A percentile compares a stretch with the other conserved stretches of the same genome.
Evolutionary conservation across 371 early-diverging fungal species (phyloP).

Genomic region (Actinomortierella ambigua): DNA sequence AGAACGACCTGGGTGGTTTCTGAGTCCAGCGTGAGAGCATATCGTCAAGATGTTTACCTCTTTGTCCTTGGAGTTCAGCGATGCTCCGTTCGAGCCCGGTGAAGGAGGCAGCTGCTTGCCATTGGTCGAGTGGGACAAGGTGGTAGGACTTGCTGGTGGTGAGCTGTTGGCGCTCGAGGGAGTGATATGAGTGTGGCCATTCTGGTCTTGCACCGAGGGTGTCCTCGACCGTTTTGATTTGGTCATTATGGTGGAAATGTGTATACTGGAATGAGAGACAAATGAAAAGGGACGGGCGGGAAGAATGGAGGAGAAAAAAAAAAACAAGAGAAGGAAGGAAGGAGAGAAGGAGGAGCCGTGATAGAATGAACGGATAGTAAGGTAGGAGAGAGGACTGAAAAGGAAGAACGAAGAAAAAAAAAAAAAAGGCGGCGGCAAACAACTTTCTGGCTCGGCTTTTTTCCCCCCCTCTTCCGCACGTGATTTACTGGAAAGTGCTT

Average conservation of each 20-base stretch:
- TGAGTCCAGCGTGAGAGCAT: too few species aligned
- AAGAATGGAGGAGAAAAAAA: conserved; percentile 3
- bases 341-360: not conserved
- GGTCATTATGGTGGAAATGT: conserved; percentile 26
- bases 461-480: too few species aligned
- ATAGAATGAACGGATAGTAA: not conserved
- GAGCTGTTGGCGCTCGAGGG: conserved; percentile 9
- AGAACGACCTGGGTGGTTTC: too few species aligned
- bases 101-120: too few species aligned
- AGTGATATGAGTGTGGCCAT: too few species aligned
- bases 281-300: conserved; percentile 7
- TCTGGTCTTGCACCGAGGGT: too few species aligned
- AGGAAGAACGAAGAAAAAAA: not conserved
- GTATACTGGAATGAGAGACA: conserved; percentile 6
- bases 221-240: conserved; percentile 26
- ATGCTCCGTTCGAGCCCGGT: too few species aligned
- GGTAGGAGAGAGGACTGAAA: not conserved
- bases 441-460: too few species aligned
- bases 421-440: not conserved
- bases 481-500: too few species aligned
- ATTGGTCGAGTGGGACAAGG: not conserved
- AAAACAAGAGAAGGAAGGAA: conserved; percentile 1
- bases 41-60: too few species aligned
- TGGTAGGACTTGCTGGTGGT: conserved; percentile 1
- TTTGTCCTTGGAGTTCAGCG: too few species aligned